Evolutionary conservation across 1,139 yeast species (phyloP), one percentile per base, ranked within the genome.

Genomic region (Kodamaea plutei): DNA sequence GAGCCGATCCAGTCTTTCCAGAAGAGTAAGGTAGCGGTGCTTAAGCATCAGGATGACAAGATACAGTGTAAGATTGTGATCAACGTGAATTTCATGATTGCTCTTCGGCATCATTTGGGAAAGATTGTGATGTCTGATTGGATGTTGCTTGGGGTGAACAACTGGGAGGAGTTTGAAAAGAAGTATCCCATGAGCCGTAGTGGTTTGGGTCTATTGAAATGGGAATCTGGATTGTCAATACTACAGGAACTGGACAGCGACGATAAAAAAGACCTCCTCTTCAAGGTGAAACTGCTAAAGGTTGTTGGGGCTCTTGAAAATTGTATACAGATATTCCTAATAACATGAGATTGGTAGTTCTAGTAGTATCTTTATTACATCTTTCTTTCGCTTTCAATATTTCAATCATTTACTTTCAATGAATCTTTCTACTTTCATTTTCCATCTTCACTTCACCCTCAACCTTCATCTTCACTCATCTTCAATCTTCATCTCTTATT

Each of bases 291-390:
- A 10, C 26, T 26, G 16, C 12, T 35, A 6, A 28, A 24, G 6
- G 19, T 44, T 8, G 31, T 40, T 23, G 44, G 40, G 13, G 43
- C 38, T 19, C 10, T 41, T 16, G 31, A 31, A 25, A 32, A 32
- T 15, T 39, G 47, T 26, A 33, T 42, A 11, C 25, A 36, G 33
- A 31, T 44, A 3, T 43, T 31, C 25, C 20, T 44, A 20, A 12
- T 21, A 12, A 9, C 23, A 17, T 17, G 20, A 17, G n/a, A n/a
- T n/a, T n/a, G n/a, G n/a, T n/a, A n/a, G n/a, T n/a, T n/a, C n/a
- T n/a, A n/a, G n/a, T n/a, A n/a, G n/a, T n/a, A n/a, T n/a, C n/a
- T n/a, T n/a, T n/a, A n/a, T n/a, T n/a, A n/a, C n/a, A n/a, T n/a
- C n/a, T n/a, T n/a, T n/a, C n/a, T n/a, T n/a, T n/a, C n/a, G n/a